Evolutionary conservation across 306 rosid species (phyloP), one percentile per base, ranked within the genome.

Genomic region (Cyclanthera cordifolia): DNA sequence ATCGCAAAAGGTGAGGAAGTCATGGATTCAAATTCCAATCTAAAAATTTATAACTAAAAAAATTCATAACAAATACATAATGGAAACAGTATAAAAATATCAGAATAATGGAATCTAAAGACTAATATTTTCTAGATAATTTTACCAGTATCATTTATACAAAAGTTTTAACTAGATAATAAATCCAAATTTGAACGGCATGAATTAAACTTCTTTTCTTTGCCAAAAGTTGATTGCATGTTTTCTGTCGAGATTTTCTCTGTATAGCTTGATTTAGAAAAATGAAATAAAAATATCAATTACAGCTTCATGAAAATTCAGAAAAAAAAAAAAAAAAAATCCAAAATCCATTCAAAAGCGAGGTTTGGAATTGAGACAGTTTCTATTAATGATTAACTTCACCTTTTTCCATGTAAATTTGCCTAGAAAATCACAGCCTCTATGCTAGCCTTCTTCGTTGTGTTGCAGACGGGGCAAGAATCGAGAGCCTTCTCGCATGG

Each of bases 341-440:
- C 66, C 23, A 58, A 58, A 28, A 58, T 16, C 32, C 52, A 10
- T 8, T 19, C n/a, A 58, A 25, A 58, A 34, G 30, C 2, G 21
- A 27, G 45, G 19, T n/a, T 25, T 5, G 30, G 11, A 14, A 57
- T 57, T 24, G 34, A 27, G 8, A 24, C 11, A 53, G 53, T 47
- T 47, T 47, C 30, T 21, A 2, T 64, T 19, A 32, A 19, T 17
- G 32, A 14, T 11, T 17, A 24, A 21, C 53, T 46, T 21, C 13
- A 48, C 72, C 53, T 74, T 32, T 69, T 73, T 53, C 79, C 56
- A 74, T 73, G 73, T 68, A 81, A 63, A 19, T 65, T 73, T 63
- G 80, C 79, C 86, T 84, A 87, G 84, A 79, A 79, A 73, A 81
- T 81, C 57, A 79, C 70, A 72, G 91, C 77, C 82, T 89, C 92